Evolutionary conservation across 306 rosid species (phyloP), one percentile per base, ranked within the genome.

Genomic region (Benincasa hispida): DNA sequence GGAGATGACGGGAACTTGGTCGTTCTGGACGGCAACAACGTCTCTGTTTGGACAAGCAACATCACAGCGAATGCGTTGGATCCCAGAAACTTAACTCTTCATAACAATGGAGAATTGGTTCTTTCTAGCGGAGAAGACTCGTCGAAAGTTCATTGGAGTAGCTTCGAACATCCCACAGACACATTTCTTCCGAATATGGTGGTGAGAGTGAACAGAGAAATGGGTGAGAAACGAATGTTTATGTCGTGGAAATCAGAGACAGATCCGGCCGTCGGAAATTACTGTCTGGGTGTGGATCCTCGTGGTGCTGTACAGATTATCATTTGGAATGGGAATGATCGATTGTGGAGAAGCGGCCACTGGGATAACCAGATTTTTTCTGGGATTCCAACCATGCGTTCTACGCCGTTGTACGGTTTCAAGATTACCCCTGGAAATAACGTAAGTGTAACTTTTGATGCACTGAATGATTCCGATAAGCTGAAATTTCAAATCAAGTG

Each of bases 261-360:
- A 10, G 84, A 91, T 76, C 96, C 98, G 42, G 87, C 96, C 0
- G 57, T 65, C 2, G 98, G 97, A 19, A 87, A 79, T 28, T 87
- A 78, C 72, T 69, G 78, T 1, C 77, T 91, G 88, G 97, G 97
- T 24, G 53, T 85, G 45, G 98, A 93, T 84, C 93, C 93, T 9
- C 77, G 77, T 3, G 90, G 86, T 55, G 79, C 89, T 10, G 88
- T 87, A 0, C 98, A 91, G 82, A 82, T 93, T 15, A 85, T 91
- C 79, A 58, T 93, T 68, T 91, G 98, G 97, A 83, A 88, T 5
- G 93, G 89, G 5, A 55, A 45, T 7, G 12, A 45, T 0, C 84
- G 97, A 74, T 79, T 81, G 60, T 93, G 97, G 98, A 83, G 97
- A 78, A 93, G 96, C 62, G 98, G 98, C 10, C 87, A 89, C 51